Conservation (phyloP, 2,329 filamentous ascomycete genomes). For the Stagonosporopsis chrysanthemi region DNA sequence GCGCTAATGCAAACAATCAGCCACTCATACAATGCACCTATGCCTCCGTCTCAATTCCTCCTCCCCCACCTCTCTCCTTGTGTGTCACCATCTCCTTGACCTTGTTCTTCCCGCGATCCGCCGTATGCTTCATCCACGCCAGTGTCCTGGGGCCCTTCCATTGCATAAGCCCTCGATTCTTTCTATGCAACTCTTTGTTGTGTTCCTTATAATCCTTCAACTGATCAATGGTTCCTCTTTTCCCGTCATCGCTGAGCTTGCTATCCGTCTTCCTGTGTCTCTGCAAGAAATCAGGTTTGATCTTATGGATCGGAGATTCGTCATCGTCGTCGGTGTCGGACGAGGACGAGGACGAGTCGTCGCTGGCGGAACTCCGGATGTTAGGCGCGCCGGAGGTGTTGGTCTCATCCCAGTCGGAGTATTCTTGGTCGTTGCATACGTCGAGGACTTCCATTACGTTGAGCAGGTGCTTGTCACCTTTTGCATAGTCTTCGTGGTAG, state of each 20-base stretch:
- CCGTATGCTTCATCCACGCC: slow-evolving; percentile 67
- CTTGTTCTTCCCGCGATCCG: slow-evolving; percentile 58
- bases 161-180: slow-evolving; percentile 76
- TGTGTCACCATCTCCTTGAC: slow-evolving; percentile 63
- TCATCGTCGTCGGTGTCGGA: slow-evolving; percentile 34
- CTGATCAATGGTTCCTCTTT: slow-evolving; percentile 59
- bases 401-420: slow-evolving; percentile 44
- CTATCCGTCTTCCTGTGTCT: slow-evolving; percentile 32
- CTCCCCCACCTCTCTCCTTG: slow-evolving; percentile 59
- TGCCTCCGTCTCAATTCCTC: slow-evolving; percentile 74
- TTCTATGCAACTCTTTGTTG: slow-evolving; percentile 48
- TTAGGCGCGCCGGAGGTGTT: slow-evolving; percentile 19
- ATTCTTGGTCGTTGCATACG: slow-evolving; percentile 65
- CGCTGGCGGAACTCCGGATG: slow-evolving; percentile 33
- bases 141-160: slow-evolving; percentile 67
- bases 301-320: slow-evolving; percentile 21
- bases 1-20: not conserved
- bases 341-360: slow-evolving; percentile 33
- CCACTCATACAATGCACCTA: slow-evolving; percentile 41
- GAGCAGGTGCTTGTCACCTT: slow-evolving; percentile 61
- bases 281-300: slow-evolving; percentile 35
- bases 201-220: slow-evolving; percentile 61
- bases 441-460: slow-evolving; percentile 72
- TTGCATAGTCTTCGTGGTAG: slow-evolving; percentile 65
- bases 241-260: slow-evolving; percentile 45